Evolutionary conservation across 2,329 filamentous ascomycete species (phyloP), one percentile per base, ranked within the genome.

Genomic region (Fusarium cyanostomum): DNA sequence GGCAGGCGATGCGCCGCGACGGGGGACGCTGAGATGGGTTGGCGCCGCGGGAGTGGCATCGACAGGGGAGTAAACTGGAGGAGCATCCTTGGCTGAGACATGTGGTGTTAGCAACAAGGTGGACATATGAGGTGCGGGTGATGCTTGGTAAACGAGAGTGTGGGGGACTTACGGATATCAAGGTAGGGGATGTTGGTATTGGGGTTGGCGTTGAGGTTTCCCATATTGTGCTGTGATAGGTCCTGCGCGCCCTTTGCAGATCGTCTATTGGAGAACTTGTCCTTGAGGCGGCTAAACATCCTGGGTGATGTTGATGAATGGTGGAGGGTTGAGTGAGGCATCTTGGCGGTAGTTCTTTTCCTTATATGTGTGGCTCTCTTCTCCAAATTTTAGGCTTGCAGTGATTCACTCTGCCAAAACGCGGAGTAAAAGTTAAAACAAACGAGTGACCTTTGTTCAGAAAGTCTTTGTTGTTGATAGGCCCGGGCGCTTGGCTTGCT

Each of bases 41-140:
- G 35, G 30, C 10, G 31, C 27, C 18, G 38, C 55, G 42, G 38
- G 49, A 8, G 28, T 26, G 46, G 57, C 15, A 16, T 45, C 52
- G 65, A 53, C 27, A 4, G 56, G 27, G 21, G 70, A 69, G 49
- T 78, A 79, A 16, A 78, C 72, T 5, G 78, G 78, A 18, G 77
- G 77, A 7, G 75, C 68, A 10, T 77, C 74, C 12, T 56, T 52
- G 38, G 45, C 69, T 74, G 51, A 12, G 18, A 13, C 11, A 16
- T 49, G 8, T 9, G 8, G 13, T 37, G 31, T 57, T 13, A 52
- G 56, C 24, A 16, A 9, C n/a, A 42, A 39, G 51, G 18, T 39
- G 5, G 28, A 10, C 11, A 30, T 12, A 10, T 38, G 15, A n/a
- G n/a, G n/a, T n/a, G n/a, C n/a, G n/a, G n/a, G n/a, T n/a, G n/a